phyloP scores from a whole-genome alignment of 257 asterid species.

The Gardenia jasminoides region DNA sequence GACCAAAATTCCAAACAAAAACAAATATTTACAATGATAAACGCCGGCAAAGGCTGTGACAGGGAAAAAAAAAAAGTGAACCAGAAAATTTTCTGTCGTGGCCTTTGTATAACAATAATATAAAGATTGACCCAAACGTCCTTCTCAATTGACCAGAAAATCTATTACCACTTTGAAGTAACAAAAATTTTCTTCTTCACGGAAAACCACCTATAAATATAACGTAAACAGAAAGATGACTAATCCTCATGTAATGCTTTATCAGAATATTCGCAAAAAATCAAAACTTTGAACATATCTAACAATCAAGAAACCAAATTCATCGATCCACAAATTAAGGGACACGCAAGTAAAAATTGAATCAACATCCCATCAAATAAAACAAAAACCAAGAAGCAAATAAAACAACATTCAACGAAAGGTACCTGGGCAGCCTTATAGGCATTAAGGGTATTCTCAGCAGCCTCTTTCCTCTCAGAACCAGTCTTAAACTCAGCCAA shows the following conservation, averaged over 20 bases:
- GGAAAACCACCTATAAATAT: neutral
- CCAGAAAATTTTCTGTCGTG: neutral
- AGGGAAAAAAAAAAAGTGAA: no score
- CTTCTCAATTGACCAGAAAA: neutral
- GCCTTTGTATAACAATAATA: neutral
- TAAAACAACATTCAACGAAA: neutral
- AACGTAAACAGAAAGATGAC: neutral
- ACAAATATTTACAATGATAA: neutral
- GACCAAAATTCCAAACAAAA: neutral
- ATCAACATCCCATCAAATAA: neutral
- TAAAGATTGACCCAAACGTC: neutral
- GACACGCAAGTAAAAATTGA: neutral
- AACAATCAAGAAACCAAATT: neutral
- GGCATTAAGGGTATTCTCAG: constrained; percentile 36
- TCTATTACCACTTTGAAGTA: neutral
- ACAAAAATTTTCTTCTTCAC: no score
- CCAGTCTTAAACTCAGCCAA: constrained; percentile 36
- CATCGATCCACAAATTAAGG: neutral
- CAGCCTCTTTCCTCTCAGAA: constrained; percentile 35
- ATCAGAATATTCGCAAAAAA: neutral
- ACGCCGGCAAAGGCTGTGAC: neutral
- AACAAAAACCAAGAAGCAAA: neutral
- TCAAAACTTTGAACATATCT: no score
- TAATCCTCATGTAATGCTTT: neutral
- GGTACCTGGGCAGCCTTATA: constrained; percentile 40